A percentile compares a stretch with the other conserved stretches of the same genome.
These are phyloP conservation scores for Kazachstania martiniae DNA, from an alignment of 805 yeast genomes.

Conservation along the genomic window DNA sequence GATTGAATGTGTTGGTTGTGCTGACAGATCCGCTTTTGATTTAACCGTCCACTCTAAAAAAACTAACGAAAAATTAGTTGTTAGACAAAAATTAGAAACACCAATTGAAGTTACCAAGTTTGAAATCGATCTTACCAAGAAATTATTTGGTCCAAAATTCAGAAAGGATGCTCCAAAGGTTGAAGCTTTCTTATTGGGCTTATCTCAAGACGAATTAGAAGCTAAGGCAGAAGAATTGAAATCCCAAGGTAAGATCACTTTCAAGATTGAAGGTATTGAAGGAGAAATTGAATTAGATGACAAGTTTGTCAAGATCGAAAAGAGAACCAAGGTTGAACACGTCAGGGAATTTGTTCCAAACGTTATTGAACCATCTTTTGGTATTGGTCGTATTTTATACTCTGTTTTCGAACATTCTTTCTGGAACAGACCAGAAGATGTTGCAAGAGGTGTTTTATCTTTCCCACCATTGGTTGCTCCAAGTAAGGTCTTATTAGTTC, in stretches of 20 bases:
- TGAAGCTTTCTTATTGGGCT: conserved; percentile 61
- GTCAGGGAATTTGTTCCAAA: conserved; percentile 92
- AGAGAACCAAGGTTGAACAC: conserved; percentile 75
- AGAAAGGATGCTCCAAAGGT: conserved; percentile 94
- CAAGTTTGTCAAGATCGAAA: conserved; percentile 62
- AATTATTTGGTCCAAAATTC: conserved; percentile 95
- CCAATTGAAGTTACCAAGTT: conserved; percentile 74
- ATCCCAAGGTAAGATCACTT: conserved; percentile 49
- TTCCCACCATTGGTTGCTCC: conserved; percentile 96
- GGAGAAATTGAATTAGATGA: conserved; percentile 61
- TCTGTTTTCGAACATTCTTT: conserved; percentile 86
- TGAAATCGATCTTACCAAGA: conserved; percentile 84
- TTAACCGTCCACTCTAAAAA: conserved; percentile 89
- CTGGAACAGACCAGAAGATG: conserved; percentile 90
- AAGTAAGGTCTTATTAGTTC: conserved; percentile 91
- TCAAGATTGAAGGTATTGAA: conserved; percentile 55
- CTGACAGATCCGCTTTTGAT: conserved; percentile 98
- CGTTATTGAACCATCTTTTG: conserved; percentile 98
- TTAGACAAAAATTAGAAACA: conserved; percentile 77
- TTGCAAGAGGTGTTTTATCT: conserved; percentile 80
- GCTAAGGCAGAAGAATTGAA: conserved; percentile 59
- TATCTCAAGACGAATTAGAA: conserved; percentile 81
- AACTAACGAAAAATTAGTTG: conserved; percentile 91
- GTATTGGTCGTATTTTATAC: conserved; percentile 95
- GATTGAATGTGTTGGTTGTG: conserved; percentile 99